These are phyloP conservation scores for Wickerhamiella slavikovae DNA, from an alignment of 805 yeast genomes.

Conservation along the genomic window DNA sequence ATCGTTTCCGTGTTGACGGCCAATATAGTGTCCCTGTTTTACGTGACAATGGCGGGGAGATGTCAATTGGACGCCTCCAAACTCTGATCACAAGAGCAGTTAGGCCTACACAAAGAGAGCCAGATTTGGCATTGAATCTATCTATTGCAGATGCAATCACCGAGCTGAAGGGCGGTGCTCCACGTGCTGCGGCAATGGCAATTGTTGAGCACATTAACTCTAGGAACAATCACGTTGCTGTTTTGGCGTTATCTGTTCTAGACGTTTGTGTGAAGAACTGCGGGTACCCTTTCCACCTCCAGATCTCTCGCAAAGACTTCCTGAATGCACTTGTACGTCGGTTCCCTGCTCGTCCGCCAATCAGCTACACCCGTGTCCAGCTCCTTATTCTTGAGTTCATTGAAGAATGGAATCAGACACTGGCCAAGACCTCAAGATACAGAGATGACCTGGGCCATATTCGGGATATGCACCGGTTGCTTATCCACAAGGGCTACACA, in stretches of 20 bases:
- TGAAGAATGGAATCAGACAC: constrained; percentile 94
- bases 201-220: constrained; percentile 67
- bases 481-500: constrained; percentile 73
- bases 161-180: constrained; percentile 75
- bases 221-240: constrained; percentile 64
- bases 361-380: constrained; percentile 65
- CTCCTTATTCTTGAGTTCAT: constrained; percentile 69
- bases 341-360: constrained; percentile 89
- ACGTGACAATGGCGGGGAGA: constrained; percentile 3
- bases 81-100: constrained; percentile 54
- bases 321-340: constrained; percentile 78
- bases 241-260: constrained; percentile 53
- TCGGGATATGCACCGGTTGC: constrained; percentile 85
- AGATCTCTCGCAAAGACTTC: constrained; percentile 85
- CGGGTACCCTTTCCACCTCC: constrained; percentile 92
- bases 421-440: constrained; percentile 74
- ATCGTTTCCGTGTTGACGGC: constrained; percentile 12
- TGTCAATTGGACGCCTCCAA: constrained; percentile 5
- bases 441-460: constrained; percentile 83
- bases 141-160: constrained; percentile 89
- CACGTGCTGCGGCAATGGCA: constrained; percentile 80
- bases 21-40: constrained; percentile 3
- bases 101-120: constrained; percentile 60
- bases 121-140: constrained; percentile 69
- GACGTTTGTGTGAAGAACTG: constrained; percentile 93